Evolutionary conservation across 495 filamentous ascomycete genomes (phyloP).

Genomic region (Geoglossum glabrum): DNA sequence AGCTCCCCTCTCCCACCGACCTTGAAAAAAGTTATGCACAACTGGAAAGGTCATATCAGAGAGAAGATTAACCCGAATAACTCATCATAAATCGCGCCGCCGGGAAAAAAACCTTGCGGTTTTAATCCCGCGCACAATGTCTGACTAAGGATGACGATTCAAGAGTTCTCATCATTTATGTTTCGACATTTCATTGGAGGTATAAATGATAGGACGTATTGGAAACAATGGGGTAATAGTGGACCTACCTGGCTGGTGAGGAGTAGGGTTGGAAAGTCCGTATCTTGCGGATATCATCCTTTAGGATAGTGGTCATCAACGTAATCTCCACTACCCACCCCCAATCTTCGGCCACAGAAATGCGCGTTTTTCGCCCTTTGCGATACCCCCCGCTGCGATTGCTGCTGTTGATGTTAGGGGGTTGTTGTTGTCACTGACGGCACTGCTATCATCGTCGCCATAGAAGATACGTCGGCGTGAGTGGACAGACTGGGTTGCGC

Average conservation of each 20-base stretch:
- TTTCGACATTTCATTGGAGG: not conserved
- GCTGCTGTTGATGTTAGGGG: not conserved
- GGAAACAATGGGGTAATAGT: not conserved
- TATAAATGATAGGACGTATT: not conserved
- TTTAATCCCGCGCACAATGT: not conserved
- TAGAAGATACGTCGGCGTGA: not conserved
- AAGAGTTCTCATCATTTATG: slow-evolving; percentile 1
- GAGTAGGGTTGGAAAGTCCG: too few relatives aligned
- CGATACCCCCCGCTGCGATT: not conserved
- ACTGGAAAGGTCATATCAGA: too few relatives aligned
- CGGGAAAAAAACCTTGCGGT: not conserved
- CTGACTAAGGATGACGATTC: slow-evolving; percentile 8
- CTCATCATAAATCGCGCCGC: slow-evolving; percentile 1
- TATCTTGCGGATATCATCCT: too few relatives aligned
- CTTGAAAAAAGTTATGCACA: too few relatives aligned
- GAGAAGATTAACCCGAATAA: slow-evolving; percentile 5
- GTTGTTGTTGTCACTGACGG: not conserved
- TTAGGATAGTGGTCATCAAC: too few relatives aligned
- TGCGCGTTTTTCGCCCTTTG: not conserved
- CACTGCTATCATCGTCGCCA: not conserved
- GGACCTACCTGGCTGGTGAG: not conserved
- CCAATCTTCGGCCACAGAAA: slow-evolving; percentile 6
- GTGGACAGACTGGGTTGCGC: not conserved
- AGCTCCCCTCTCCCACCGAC: too few relatives aligned
- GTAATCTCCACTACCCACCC: not conserved